Evolutionary conservation across 352 stramenopile species (phyloP).

Genomic region (Saprolegnia parasitica): DNA sequence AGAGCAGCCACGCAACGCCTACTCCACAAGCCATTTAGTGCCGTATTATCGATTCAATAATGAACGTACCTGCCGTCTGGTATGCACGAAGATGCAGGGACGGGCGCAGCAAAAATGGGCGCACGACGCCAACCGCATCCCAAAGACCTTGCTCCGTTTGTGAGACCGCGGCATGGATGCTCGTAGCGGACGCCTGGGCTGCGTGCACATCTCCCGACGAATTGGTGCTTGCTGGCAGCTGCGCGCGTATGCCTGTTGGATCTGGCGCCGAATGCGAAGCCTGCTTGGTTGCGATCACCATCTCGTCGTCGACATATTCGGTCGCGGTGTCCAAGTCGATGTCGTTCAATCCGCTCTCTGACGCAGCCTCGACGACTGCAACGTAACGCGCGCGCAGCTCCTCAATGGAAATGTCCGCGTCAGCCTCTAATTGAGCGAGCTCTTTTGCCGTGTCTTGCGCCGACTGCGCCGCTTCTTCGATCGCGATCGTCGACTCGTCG

Average conservation of each 20-base stretch:
- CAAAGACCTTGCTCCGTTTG: constrained; percentile 3
- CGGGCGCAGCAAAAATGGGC: constrained; percentile 64
- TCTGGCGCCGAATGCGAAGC: not conserved
- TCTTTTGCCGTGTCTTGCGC: constrained; percentile 51
- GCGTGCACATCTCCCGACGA: not conserved
- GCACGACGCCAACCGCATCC: constrained; percentile 24
- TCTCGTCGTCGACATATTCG: constrained; percentile 29
- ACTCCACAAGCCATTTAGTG: not conserved
- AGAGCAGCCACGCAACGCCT: constrained; percentile 97
- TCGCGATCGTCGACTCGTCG: constrained; percentile 81
- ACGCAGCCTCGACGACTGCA: not conserved
- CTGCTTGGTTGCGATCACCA: constrained; percentile 5
- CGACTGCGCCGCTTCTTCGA: constrained; percentile 47
- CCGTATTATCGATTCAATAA: not conserved
- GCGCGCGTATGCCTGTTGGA: no score
- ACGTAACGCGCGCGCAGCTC: constrained; percentile 74
- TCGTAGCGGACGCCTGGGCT: not conserved
- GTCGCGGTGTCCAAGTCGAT: constrained; percentile 27
- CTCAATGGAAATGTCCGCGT: constrained; percentile 85
- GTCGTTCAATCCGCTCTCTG: constrained; percentile 23
- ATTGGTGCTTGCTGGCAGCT: not conserved
- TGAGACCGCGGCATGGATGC: not conserved
- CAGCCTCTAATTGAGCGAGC: constrained; percentile 64
- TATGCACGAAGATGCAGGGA: constrained; percentile 68
- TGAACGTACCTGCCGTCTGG: constrained; percentile 45